These are phyloP conservation scores for Cytospora paraplurivora DNA, from an alignment of 2,329 filamentous ascomycete species.

Conservation along the genomic window DNA sequence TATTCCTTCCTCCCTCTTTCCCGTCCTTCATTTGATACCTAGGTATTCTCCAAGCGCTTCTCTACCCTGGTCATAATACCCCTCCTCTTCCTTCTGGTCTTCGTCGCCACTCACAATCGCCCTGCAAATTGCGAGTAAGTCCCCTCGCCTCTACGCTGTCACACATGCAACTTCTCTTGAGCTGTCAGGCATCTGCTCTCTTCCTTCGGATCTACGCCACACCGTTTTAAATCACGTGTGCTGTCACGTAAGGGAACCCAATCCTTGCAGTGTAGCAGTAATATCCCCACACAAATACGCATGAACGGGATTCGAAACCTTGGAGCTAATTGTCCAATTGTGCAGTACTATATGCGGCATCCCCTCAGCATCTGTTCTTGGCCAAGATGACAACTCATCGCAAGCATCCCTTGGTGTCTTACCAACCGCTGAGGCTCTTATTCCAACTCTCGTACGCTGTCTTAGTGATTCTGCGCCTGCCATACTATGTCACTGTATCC, in stretches of 20 bases:
- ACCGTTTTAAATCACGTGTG: neutral
- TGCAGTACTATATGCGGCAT: neutral
- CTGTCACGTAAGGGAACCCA: neutral
- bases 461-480: conserved; percentile 15
- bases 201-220: neutral
- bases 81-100: neutral
- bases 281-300: neutral
- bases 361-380: neutral
- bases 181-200: neutral
- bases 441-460: conserved; percentile 17
- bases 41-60: neutral
- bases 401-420: conserved; percentile 19
- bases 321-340: neutral
- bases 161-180: neutral
- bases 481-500: conserved; percentile 14
- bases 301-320: neutral
- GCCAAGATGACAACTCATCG: neutral
- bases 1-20: neutral
- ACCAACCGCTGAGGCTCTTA: conserved; percentile 24
- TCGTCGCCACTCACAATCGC: neutral
- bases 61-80: neutral
- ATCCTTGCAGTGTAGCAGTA: neutral
- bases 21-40: neutral
- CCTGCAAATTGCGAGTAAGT: neutral
- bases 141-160: neutral